Base-by-base conservation (phyloP, 176 grass and related monocot species). In the Phoenix dactylifera region DNA sequence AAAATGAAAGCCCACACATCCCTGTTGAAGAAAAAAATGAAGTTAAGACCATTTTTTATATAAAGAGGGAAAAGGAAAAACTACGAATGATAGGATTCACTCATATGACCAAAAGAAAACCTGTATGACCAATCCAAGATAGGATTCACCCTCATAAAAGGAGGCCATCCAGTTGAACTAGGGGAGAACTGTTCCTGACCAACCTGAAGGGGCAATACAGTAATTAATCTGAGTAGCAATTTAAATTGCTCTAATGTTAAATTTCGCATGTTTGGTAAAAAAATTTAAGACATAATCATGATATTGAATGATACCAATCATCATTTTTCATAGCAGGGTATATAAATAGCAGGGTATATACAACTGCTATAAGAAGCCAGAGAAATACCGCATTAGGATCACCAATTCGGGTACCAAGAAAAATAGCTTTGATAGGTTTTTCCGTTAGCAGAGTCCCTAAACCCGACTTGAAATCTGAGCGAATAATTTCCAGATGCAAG, bases 71-170 rank as follows among this genome's bases (percentile, higher is more conserved):
- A 9, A 14, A 44, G 35, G 35, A 44, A 44, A 35, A 44, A 44
- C 35, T 3, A 44, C 2, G 2, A 44, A 10, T 44, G 35, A 44
- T 44, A 9, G 17, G 1, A 67, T 55, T 16, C 54, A 57, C 32
- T 49, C 14, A 26, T 20, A 18, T 20, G 57, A 52, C n/a, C 24
- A 60, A 53, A 66, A 10, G 68, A 65, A 58, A 69, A 97, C 93
- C 93, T 97, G 87, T 98, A 98, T 63, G 93, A 98, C 93, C 93
- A 98, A 77, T 98, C 93, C 76, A 98, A 83, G 61, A 98, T 98
- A 49, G 93, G 93, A 85, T 98, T 98, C 63, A 98, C 87, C 73
- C 93, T 84, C 93, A 98, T 98, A 82, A 98, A 98, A 81, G 93
- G 93, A 83, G 93, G 93, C 93, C 93, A 98, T 16, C 93, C 93